phyloP scores from a whole-genome alignment of 1,284 basidiomycete genomes.

The Heterobasidion occidentale region DNA sequence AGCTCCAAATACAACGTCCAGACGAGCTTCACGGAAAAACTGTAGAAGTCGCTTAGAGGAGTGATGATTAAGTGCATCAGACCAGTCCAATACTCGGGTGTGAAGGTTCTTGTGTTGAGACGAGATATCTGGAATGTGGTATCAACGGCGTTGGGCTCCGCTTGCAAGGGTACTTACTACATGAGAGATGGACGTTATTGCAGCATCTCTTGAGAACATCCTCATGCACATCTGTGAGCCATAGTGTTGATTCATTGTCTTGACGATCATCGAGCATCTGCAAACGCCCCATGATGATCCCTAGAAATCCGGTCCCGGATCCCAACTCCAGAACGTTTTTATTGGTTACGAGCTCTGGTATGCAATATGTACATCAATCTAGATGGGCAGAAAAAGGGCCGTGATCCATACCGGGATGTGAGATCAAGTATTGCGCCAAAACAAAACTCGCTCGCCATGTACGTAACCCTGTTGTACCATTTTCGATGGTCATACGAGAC shows the following conservation, averaged over 20 bases:
- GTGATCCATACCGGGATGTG: conserved; percentile 35
- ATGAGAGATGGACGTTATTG: conserved; percentile 48
- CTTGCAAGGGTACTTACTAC: conserved; percentile 41
- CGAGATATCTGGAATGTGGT: conserved; percentile 38
- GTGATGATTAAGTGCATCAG: conserved; percentile 36
- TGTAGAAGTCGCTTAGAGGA: conserved; percentile 15
- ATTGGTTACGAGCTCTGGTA: conserved; percentile 37
- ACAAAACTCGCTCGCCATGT: conserved; percentile 70
- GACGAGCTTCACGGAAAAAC: conserved; percentile 33
- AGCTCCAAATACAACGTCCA: conserved; percentile 59
- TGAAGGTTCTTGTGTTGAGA: conserved; percentile 36
- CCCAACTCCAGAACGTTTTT: conserved; percentile 62
- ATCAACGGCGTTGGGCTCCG: not conserved
- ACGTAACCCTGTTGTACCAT: conserved; percentile 67
- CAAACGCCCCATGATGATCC: conserved; percentile 47
- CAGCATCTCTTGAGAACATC: conserved; percentile 56
- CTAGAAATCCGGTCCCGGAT: conserved; percentile 66
- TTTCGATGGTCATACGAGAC: conserved; percentile 62
- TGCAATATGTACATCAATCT: too few relatives aligned
- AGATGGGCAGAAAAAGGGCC: not conserved
- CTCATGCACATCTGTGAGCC: conserved; percentile 58
- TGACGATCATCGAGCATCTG: conserved; percentile 25
- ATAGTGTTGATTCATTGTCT: conserved; percentile 23
- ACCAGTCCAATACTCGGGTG: conserved; percentile 54
- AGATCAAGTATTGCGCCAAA: conserved; percentile 56